Percentiles rank a stretch among this genome's conserved stretches.
These are phyloP conservation scores for Arabis alpina DNA, from an alignment of 345 rosid species.

Conservation along the genomic window DNA sequence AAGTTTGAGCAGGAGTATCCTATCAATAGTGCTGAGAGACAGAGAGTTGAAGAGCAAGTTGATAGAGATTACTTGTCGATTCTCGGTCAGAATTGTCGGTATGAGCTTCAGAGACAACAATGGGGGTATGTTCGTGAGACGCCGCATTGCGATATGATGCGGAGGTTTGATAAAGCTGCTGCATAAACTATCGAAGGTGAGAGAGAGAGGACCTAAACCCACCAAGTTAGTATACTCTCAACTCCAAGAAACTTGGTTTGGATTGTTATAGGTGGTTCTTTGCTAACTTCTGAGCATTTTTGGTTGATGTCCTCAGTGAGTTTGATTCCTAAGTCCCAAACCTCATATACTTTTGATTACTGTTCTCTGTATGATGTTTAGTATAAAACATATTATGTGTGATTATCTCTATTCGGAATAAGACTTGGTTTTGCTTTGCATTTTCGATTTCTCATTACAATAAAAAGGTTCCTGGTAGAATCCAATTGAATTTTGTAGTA, in stretches of 20 bases:
- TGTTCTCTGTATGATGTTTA: slow-evolving; percentile 17
- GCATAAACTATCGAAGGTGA: slow-evolving; percentile 18
- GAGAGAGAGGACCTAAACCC: not conserved
- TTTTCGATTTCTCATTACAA: not conserved
- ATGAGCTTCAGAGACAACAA: slow-evolving; percentile 80
- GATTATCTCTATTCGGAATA: slow-evolving; percentile 30
- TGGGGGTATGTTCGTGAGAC: slow-evolving; percentile 89
- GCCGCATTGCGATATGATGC: slow-evolving; percentile 82
- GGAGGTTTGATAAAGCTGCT: slow-evolving; percentile 57
- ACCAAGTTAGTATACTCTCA: slow-evolving; percentile 38
- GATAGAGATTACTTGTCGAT: slow-evolving; percentile 75
- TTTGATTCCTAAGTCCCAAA: slow-evolving; percentile 1
- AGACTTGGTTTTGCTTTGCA: slow-evolving; percentile 31
- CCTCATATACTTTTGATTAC: slow-evolving; percentile 33
- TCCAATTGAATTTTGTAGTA: not conserved
- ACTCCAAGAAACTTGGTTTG: slow-evolving; percentile 31
- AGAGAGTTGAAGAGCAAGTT: slow-evolving; percentile 60
- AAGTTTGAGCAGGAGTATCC: slow-evolving; percentile 86
- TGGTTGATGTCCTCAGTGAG: slow-evolving; percentile 24
- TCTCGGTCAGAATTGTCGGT: slow-evolving; percentile 78
- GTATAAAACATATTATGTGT: slow-evolving; percentile 31
- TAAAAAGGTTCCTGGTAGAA: not conserved
- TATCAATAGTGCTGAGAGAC: slow-evolving; percentile 51
- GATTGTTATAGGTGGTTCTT: slow-evolving; percentile 7
- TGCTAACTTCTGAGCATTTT: slow-evolving; percentile 22